phyloP scores from a whole-genome alignment of 2,329 filamentous ascomycete species.

The Calonectria montana region DNA sequence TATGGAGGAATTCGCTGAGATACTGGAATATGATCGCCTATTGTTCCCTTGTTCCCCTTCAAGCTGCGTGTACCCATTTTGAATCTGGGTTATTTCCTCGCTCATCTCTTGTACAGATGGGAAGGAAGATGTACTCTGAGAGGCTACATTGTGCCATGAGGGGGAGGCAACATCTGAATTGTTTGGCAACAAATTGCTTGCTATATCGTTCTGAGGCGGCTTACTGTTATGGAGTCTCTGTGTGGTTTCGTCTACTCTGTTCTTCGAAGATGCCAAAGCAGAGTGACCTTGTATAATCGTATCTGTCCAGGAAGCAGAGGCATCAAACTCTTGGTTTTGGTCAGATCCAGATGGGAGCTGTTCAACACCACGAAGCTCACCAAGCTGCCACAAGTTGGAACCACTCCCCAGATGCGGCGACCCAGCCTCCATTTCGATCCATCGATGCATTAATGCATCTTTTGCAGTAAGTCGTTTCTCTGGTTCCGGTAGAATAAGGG shows the following conservation, averaged over 20 bases:
- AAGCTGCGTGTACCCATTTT: background rate
- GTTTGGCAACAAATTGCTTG: background rate
- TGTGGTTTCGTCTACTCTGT: background rate
- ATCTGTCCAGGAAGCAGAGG: background rate
- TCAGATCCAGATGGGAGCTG: background rate
- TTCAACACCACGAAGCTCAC: background rate
- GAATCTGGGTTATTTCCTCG: background rate
- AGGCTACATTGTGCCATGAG: background rate
- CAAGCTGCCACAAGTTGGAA: background rate
- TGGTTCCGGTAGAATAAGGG: background rate
- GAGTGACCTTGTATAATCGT: background rate
- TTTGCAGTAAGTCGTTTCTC: background rate
- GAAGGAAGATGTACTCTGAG: background rate
- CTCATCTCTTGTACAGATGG: background rate
- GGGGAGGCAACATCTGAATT: background rate
- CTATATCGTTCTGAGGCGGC: background rate
- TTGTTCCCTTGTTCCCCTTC: background rate
- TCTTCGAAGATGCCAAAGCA: background rate
- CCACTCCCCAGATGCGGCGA: background rate
- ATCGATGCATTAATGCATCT: background rate
- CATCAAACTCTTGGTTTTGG: background rate
- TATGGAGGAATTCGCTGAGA: background rate
- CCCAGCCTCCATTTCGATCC: background rate
- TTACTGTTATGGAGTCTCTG: background rate
- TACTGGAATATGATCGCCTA: background rate